Evolutionary conservation across 2,329 filamentous ascomycete genomes (phyloP).

Genomic region (Aspergillus texensis): DNA sequence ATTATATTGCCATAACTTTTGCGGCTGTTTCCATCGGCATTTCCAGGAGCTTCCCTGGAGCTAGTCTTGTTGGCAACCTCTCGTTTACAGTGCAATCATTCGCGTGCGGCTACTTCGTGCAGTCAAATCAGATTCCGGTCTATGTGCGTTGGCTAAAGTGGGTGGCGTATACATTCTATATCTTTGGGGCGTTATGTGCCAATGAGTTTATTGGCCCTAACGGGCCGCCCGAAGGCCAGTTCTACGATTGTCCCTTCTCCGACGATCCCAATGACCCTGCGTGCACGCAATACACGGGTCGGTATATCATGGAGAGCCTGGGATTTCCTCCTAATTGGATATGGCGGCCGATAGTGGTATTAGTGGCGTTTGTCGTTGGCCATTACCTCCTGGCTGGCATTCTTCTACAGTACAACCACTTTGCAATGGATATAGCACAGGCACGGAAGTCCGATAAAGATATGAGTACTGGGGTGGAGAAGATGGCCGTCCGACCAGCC

Average conservation of each 20-base stretch:
- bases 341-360: slow-evolving; percentile 64
- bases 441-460: slow-evolving; percentile 62
- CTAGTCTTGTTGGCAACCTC: slow-evolving; percentile 72
- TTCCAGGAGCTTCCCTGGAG: slow-evolving; percentile 68
- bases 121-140: slow-evolving; percentile 70
- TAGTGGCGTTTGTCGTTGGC: slow-evolving; percentile 64
- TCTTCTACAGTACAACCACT: slow-evolving; percentile 64
- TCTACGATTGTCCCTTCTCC: slow-evolving; percentile 71
- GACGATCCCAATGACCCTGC: slow-evolving; percentile 65
- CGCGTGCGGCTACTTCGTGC: slow-evolving; percentile 76
- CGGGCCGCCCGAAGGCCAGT: slow-evolving; percentile 54
- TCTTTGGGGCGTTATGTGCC: slow-evolving; percentile 68
- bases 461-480: slow-evolving; percentile 70
- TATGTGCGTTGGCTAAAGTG: slow-evolving; percentile 77
- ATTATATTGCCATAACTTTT: slow-evolving; percentile 74
- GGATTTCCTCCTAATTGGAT: slow-evolving; percentile 71
- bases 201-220: slow-evolving; percentile 66
- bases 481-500: slow-evolving; percentile 59
- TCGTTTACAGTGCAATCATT: slow-evolving; percentile 73
- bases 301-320: slow-evolving; percentile 69
- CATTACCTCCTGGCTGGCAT: slow-evolving; percentile 65
- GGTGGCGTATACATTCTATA: slow-evolving; percentile 54
- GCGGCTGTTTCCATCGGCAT: slow-evolving; percentile 69
- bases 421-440: slow-evolving; percentile 70
- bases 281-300: slow-evolving; percentile 70